Conservation (phyloP, 2,329 filamentous ascomycete species). For the Apiospora hydei region DNA sequence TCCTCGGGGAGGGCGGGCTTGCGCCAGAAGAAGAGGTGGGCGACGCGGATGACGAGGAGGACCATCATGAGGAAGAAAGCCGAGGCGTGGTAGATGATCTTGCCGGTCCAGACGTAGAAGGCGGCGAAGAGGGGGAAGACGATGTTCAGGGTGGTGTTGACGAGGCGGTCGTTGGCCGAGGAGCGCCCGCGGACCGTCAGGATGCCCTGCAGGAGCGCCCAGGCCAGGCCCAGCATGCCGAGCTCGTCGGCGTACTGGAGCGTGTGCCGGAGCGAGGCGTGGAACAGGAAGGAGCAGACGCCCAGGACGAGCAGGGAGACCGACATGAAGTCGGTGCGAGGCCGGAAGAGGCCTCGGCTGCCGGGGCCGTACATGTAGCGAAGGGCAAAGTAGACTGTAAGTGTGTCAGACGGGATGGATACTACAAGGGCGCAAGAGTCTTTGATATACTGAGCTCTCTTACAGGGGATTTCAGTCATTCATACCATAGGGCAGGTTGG, state of each 20-base stretch:
- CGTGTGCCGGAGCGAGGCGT: constrained; percentile 52
- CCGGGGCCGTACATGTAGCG: constrained; percentile 45
- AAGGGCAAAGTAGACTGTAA: constrained; percentile 51
- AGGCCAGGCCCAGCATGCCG: constrained; percentile 63
- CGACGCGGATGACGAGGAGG: constrained; percentile 42
- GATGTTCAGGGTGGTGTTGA: constrained; percentile 48
- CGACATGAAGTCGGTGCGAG: constrained; percentile 50
- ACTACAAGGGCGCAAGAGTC: neutral
- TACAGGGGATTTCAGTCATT: neutral
- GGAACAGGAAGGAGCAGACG: constrained; percentile 51
- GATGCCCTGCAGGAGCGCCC: constrained; percentile 58
- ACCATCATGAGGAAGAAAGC: constrained; percentile 46
- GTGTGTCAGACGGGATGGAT: neutral
- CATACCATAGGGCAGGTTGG: constrained; percentile 57
- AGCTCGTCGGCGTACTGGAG: constrained; percentile 61
- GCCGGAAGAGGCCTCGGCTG: constrained; percentile 41
- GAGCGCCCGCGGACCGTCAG: constrained; percentile 52
- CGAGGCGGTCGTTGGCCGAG: constrained; percentile 38
- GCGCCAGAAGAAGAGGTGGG: constrained; percentile 45
- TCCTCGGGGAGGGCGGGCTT: constrained; percentile 39
- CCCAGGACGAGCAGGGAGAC: constrained; percentile 50
- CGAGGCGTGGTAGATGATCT: constrained; percentile 52
- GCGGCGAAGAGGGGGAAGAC: constrained; percentile 50
- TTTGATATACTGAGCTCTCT: neutral
- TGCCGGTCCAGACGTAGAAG: constrained; percentile 51